phyloP scores from a whole-genome alignment of 352 stramenopile genomes.

The Globisporangium okanoganense region DNA sequence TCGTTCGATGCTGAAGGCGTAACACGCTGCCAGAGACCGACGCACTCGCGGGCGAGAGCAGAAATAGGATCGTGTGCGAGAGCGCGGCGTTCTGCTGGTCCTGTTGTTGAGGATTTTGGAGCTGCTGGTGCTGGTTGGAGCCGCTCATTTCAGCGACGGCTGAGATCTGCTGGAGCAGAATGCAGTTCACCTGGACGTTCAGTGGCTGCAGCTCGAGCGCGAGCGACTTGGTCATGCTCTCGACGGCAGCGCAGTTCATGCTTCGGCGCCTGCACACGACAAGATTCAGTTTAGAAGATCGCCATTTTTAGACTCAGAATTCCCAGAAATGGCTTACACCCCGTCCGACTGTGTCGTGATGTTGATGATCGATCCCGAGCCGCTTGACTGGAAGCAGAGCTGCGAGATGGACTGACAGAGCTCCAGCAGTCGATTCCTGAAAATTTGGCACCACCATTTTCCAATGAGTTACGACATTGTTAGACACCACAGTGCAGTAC shows the following conservation, averaged over 20 bases:
- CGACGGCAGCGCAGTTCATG: conserved; percentile 19
- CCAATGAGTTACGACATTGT: conserved; percentile 3
- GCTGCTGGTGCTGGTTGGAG: background rate
- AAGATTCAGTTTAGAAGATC: background rate
- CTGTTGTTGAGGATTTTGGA: conserved; percentile 6
- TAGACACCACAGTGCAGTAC: background rate
- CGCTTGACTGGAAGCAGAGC: conserved; percentile 21
- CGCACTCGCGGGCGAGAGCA: conserved; percentile 46
- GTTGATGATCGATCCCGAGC: conserved; percentile 26
- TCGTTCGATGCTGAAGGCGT: conserved; percentile 26
- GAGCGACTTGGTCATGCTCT: conserved; percentile 39
- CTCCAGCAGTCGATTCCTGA: conserved; percentile 23
- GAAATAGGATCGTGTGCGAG: conserved; percentile 54
- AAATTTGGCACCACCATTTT: background rate
- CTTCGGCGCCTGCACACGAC: conserved; percentile 2
- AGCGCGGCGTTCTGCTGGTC: conserved; percentile 23
- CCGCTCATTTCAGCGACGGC: background rate
- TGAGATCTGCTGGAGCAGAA: conserved; percentile 30
- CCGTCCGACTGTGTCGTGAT: conserved; percentile 19
- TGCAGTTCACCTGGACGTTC: conserved; percentile 54
- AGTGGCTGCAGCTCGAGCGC: conserved; percentile 30
- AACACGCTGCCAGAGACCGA: conserved; percentile 57
- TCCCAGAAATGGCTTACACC: conserved; percentile 10
- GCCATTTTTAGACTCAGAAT: background rate
- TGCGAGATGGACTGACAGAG: conserved; percentile 26